Evolutionary conservation across 2,329 filamentous ascomycete species (phyloP).

Genomic region (Cordyceps tenuipes): DNA sequence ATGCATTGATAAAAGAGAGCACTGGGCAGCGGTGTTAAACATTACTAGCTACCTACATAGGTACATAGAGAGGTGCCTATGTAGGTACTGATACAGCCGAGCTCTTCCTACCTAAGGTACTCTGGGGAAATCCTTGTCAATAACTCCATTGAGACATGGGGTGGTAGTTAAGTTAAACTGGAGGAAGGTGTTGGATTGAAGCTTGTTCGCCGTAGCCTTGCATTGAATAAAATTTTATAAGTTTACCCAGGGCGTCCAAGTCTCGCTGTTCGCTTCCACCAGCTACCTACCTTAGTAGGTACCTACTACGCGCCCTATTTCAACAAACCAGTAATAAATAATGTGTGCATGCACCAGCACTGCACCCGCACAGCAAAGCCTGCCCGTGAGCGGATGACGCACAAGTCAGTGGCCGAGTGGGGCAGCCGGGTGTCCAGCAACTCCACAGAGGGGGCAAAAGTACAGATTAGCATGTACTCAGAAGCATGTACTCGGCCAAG

Average conservation of each 20-base stretch:
- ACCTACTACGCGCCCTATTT: no score
- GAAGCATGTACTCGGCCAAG: background rate
- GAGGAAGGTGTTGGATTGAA: background rate
- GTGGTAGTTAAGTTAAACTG: background rate
- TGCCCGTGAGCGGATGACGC: slow-evolving; percentile 1
- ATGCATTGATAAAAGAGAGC: background rate
- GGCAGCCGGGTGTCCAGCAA: background rate
- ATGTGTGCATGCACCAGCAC: no score
- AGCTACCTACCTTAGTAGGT: no score
- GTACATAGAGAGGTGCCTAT: no score
- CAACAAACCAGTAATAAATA: no score
- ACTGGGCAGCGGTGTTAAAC: background rate
- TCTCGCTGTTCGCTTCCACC: no score
- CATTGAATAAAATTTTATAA: no score
- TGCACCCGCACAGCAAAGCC: no score
- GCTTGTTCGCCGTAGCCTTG: no score
- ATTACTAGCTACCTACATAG: background rate
- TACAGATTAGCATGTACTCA: no score
- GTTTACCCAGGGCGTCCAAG: no score
- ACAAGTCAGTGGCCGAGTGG: slow-evolving; percentile 4
- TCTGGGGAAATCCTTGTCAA: background rate
- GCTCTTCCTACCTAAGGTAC: background rate
- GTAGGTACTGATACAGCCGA: background rate
- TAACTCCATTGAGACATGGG: background rate
- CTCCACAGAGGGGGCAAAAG: background rate